These are phyloP conservation scores for Globisporangium alternatum DNA, from an alignment of 352 stramenopile species.

Conservation along the genomic window DNA sequence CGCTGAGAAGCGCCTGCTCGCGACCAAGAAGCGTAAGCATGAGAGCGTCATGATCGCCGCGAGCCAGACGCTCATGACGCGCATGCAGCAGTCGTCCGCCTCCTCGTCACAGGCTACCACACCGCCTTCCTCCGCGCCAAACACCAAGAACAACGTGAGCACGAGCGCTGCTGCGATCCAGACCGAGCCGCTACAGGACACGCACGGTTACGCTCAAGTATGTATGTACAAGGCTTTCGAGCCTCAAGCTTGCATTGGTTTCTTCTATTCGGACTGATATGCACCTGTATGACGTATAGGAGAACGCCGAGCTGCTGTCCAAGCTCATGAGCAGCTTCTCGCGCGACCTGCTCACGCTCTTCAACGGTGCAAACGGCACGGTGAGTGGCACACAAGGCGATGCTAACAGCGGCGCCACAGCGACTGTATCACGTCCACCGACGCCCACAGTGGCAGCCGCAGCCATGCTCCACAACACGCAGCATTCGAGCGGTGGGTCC, in stretches of 20 bases:
- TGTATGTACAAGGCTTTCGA: neutral
- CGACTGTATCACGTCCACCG: neutral
- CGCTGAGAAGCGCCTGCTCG: slow-evolving; percentile 61
- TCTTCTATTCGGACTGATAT: neutral
- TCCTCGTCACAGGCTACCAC: slow-evolving; percentile 13
- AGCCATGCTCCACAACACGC: neutral
- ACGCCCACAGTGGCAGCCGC: slow-evolving; percentile 11
- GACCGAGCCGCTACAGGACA: slow-evolving; percentile 22
- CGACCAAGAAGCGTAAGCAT: slow-evolving; percentile 63
- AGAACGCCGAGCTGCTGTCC: slow-evolving; percentile 40
- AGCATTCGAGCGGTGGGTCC: neutral
- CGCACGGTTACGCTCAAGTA: slow-evolving; percentile 13
- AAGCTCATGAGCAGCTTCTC: slow-evolving; percentile 35
- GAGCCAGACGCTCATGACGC: slow-evolving; percentile 41
- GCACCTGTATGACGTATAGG: slow-evolving; percentile 12
- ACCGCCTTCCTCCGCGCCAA: slow-evolving; percentile 16
- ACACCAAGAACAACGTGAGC: neutral
- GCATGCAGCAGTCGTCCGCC: slow-evolving; percentile 21
- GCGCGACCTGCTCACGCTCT: slow-evolving; percentile 19
- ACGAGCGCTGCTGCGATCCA: slow-evolving; percentile 27
- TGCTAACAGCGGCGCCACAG: neutral
- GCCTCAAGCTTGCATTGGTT: neutral
- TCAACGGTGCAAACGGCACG: slow-evolving; percentile 14
- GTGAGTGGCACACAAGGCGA: neutral
- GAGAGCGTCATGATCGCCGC: slow-evolving; percentile 40